Base-by-base conservation (phyloP, 352 stramenopile species). In the Elongisporangium prolatum region DNA sequence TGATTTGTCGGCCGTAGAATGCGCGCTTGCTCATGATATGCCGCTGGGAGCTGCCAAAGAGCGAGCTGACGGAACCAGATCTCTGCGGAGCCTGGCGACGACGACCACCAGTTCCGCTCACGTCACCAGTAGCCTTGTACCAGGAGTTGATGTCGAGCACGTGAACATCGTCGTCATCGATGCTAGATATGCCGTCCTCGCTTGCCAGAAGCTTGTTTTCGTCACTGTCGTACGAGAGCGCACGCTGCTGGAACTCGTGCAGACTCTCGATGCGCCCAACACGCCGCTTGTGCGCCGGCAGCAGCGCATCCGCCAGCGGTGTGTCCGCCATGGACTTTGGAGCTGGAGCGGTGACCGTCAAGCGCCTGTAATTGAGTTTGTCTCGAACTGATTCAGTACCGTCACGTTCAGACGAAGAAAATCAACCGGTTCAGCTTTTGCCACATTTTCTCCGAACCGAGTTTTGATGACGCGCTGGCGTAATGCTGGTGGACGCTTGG, bases 211-310 rank as follows among this genome's bases (percentile, higher is more conserved):
- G 57, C 40, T 59, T 47, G 28, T 40, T 40, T 6, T 40, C 28
- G 56, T 72, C 66, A 44, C 73, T 62, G 21, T 75, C 52, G 37
- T 90, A 90, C 24, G 73, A 81, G 47, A 78, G 72, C 40, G 77
- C 84, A 25, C 84, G 84, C 64, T 91, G 84, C 67, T 91, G 81
- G 70, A 93, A 93, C 72, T 93, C 84, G 57, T 88, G 79, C 22
- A 93, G 69, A 60, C 81, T 91, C 47, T 70, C 70, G 52, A 93
- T 91, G 52, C 82, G 84, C 1, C 84, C 84, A 16, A 67, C 75
- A 52, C 81, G 81, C 50, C 81, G 81, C 71, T 88, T 75, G 57
- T 90, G 77, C 17, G 79, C 68, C 3, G 84, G 84, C 51, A 91
- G 58, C 54, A 69, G 61, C 21, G 81, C 72, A 50, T 86, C 76